Conservation (phyloP, 805 yeast genomes). For the Starmerella bombi region DNA sequence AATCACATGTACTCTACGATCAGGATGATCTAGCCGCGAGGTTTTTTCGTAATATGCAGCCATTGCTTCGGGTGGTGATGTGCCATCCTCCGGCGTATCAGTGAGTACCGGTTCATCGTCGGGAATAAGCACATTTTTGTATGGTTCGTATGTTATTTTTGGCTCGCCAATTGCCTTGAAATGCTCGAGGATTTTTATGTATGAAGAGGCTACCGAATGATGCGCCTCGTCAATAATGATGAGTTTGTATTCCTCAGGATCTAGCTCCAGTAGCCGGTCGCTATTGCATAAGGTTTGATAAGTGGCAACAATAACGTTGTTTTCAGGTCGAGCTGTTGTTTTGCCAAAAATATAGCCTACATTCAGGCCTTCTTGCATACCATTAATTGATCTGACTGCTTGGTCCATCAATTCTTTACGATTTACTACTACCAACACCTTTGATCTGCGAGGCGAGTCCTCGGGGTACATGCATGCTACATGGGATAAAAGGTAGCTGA, state of each 20-base stretch:
- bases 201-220: slow-evolving; percentile 67
- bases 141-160: neutral
- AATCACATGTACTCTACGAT: slow-evolving; percentile 41
- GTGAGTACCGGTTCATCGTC: neutral
- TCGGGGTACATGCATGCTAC: slow-evolving; percentile 26
- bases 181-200: slow-evolving; percentile 42
- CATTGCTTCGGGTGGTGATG: too few species aligned
- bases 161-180: slow-evolving; percentile 33
- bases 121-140: neutral
- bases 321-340: slow-evolving; percentile 27
- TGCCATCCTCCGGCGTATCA: neutral
- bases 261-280: slow-evolving; percentile 38
- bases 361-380: slow-evolving; percentile 36
- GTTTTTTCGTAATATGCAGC: neutral
- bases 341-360: slow-evolving; percentile 64
- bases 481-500: slow-evolving; percentile 26
- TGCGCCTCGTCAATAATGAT: slow-evolving; percentile 87
- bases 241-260: slow-evolving; percentile 50
- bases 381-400: slow-evolving; percentile 40
- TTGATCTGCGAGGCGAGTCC: slow-evolving; percentile 24
- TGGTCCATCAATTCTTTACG: slow-evolving; percentile 67
- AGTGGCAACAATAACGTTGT: slow-evolving; percentile 62
- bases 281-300: slow-evolving; percentile 48
- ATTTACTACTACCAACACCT: slow-evolving; percentile 58
- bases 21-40: slow-evolving; percentile 15